Base-by-base conservation (phyloP, 441 rosid species). In the Erodium texanum region DNA sequence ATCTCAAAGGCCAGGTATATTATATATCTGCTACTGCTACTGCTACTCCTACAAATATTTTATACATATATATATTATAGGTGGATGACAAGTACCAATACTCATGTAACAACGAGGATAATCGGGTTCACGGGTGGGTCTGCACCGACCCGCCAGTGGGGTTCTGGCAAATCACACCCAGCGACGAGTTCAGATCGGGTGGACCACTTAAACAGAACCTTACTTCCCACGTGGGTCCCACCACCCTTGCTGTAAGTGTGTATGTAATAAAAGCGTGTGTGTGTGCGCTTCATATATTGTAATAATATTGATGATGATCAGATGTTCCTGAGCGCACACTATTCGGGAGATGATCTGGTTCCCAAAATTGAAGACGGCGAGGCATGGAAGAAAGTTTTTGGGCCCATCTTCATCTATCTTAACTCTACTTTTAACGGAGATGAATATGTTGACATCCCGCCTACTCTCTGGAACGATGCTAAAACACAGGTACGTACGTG, bases 61-160 rank as follows among this genome's bases (percentile, higher is more conserved):
- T n/a, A n/a, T n/a, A n/a, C n/a, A n/a, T n/a, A n/a, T n/a, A n/a
- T n/a, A n/a, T n/a, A n/a, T n/a, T n/a, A n/a, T 2, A 87, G 90
- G 91, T 83, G 59, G 91, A 86, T 77, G 94, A 88, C 79, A 88
- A 88, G 67, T 88, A 88, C 76, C 91, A 86, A 73, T 88, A 85
- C 73, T 84, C 94, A 11, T 81, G 86, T 68, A 85, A 83, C 77
- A 86, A 85, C 75, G 81, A 84, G 73, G 91, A 88, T 74, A 71
- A 82, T 56, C 74, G 74, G 34, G 88, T 88, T 63, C 94, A 88
- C 86, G 94, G 94, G 75, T 85, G 94, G 94, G 77, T 88, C 73
- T 79, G 84, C 70, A 76, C 75, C 32, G 79, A 77, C 27, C 89
- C 94, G 34, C 85, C 88, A 16, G 81, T 86, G 14, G 94, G 94